Evolutionary conservation across 805 yeast species (phyloP).

Genomic region (Ogataea sp.): DNA sequence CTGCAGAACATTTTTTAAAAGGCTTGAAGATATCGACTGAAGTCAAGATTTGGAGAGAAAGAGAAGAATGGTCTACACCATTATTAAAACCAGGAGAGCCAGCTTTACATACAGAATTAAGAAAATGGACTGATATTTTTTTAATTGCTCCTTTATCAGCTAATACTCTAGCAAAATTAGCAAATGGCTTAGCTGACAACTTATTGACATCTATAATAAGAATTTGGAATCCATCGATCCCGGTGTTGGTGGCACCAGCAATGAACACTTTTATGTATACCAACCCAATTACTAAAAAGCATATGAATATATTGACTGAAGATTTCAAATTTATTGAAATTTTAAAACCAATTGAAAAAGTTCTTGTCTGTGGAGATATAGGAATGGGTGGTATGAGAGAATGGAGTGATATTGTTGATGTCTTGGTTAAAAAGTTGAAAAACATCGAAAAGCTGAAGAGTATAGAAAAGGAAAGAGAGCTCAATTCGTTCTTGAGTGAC

Average conservation of each 20-base stretch:
- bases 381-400: constrained; percentile 69
- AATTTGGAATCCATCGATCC: constrained; percentile 55
- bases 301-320: constrained; percentile 43
- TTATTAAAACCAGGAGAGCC: constrained; percentile 83
- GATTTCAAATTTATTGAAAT: constrained; percentile 59
- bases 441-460: constrained; percentile 50
- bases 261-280: constrained; percentile 56
- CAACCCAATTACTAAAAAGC: constrained; percentile 47
- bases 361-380: constrained; percentile 49
- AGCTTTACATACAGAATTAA: constrained; percentile 63
- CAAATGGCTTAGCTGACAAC: constrained; percentile 52
- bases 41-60: constrained; percentile 85
- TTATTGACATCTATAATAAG: constrained; percentile 49
- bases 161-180: constrained; percentile 47
- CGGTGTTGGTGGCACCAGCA: constrained; percentile 50
- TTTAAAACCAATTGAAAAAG: constrained; percentile 52
- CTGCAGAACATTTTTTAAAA: constrained; percentile 74
- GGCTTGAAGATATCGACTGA: constrained; percentile 51
- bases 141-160: constrained; percentile 52
- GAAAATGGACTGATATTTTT: constrained; percentile 55
- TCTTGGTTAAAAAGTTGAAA: constrained; percentile 63
- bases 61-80: constrained; percentile 74
- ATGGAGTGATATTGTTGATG: constrained; percentile 74
- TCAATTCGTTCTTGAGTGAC: not conserved
- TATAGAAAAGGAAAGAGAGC: constrained; percentile 26